Conservation (phyloP, 73 alveolate species). For the Paramecium caudatum region DNA sequence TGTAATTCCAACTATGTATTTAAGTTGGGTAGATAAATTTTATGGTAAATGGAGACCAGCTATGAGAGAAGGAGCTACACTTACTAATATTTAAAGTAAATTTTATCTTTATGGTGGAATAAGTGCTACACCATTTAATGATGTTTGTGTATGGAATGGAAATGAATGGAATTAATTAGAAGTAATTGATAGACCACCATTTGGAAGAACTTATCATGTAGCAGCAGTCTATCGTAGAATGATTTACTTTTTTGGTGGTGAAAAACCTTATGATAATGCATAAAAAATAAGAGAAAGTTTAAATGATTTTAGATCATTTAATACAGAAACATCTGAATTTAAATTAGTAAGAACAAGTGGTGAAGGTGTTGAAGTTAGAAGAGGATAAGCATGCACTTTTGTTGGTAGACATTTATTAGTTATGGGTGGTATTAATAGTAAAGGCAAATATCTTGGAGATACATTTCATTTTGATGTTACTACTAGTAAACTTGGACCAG, state of each 20-base stretch:
- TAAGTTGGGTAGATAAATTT: conserved; percentile 32
- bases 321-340: conserved; percentile 51
- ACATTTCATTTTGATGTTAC: conserved; percentile 17
- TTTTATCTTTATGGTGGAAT: conserved; percentile 43
- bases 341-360: conserved; percentile 60
- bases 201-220: conserved; percentile 47
- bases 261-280: conserved; percentile 44
- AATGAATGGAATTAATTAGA: conserved; percentile 48
- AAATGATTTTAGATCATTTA: conserved; percentile 45
- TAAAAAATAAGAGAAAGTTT: conserved; percentile 56
- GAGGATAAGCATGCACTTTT: conserved; percentile 26
- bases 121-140: conserved; percentile 60
- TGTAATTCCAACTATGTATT: background rate
- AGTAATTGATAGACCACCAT: background rate
- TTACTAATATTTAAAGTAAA: background rate
- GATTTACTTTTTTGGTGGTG: conserved; percentile 54
- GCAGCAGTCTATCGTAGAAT: conserved; percentile 42
- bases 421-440: conserved; percentile 42
- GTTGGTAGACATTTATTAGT: conserved; percentile 34
- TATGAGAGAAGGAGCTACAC: conserved; percentile 60
- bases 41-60: conserved; percentile 53
- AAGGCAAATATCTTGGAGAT: conserved; percentile 48
- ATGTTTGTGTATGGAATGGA: conserved; percentile 40
- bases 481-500: background rate
- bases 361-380: conserved; percentile 63